Percentiles rank a stretch among this genome's conserved stretches.
Evolutionary conservation across 768 basidiomycete genomes (phyloP).

Genomic region (Austroboletus festivus): DNA sequence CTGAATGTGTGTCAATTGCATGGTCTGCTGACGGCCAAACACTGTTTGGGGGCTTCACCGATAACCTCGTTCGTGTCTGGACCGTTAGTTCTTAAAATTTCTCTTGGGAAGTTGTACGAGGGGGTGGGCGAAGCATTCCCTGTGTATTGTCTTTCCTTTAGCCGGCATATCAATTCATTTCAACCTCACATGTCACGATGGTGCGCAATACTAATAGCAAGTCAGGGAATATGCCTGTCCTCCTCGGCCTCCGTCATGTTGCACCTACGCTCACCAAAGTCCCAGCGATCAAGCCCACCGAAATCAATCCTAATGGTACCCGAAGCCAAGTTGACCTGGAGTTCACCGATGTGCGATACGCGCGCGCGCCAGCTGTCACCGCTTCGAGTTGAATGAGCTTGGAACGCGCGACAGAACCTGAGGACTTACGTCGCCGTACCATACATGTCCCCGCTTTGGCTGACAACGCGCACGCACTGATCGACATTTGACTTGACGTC

Average conservation of each 20-base stretch:
- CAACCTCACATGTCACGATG: slow-evolving; percentile 7
- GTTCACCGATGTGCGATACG: slow-evolving; percentile 64
- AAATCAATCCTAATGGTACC: slow-evolving; percentile 70
- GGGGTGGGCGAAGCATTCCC: slow-evolving; percentile 10
- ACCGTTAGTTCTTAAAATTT: slow-evolving; percentile 57
- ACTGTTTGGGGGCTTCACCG: slow-evolving; percentile 95
- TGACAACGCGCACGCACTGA: slow-evolving; percentile 65
- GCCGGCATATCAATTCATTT: slow-evolving; percentile 21
- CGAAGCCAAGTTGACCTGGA: slow-evolving; percentile 63
- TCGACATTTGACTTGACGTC: slow-evolving; percentile 64
- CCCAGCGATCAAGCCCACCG: slow-evolving; percentile 74
- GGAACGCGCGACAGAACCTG: background rate
- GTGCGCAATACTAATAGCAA: slow-evolving; percentile 2
- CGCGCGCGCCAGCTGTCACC: slow-evolving; percentile 82
- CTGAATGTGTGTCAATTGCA: slow-evolving; percentile 94
- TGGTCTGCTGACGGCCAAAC: slow-evolving; percentile 99
- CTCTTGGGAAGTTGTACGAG: slow-evolving; percentile 18
- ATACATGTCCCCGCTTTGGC: slow-evolving; percentile 58
- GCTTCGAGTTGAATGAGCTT: slow-evolving; percentile 36
- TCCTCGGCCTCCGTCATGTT: slow-evolving; percentile 57
- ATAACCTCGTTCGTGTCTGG: slow-evolving; percentile 92
- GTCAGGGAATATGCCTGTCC: too few species aligned
- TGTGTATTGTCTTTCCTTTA: slow-evolving; percentile 26
- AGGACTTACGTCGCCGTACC: slow-evolving; percentile 72
- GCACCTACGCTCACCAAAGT: slow-evolving; percentile 56